These are phyloP conservation scores for Leishmania lainsoni DNA, from an alignment of 208 protist species.

Conservation along the genomic window DNA sequence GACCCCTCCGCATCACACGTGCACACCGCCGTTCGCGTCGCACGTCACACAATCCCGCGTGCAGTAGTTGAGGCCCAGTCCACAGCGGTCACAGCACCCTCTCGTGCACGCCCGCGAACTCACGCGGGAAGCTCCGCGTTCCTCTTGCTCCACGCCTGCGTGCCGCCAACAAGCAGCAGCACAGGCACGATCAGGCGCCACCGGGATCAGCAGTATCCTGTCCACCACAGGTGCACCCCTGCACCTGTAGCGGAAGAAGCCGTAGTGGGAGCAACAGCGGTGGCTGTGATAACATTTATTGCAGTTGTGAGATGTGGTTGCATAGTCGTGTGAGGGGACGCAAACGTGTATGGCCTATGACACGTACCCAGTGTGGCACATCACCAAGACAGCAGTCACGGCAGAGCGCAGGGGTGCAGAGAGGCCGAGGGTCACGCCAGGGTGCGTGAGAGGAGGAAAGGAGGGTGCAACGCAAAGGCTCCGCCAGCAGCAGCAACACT, in stretches of 20 bases:
- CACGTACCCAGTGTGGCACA: background rate
- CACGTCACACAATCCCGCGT: conserved; percentile 25
- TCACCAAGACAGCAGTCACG: background rate
- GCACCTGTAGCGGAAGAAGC: background rate
- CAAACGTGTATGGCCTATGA: background rate
- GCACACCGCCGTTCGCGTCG: conserved; percentile 27
- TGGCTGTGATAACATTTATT: background rate
- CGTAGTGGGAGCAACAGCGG: background rate
- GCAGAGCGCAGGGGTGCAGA: background rate
- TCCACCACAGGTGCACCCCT: background rate
- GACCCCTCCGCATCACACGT: conserved; percentile 15
- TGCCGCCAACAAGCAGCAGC: conserved; percentile 16
- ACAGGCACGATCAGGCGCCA: conserved; percentile 5
- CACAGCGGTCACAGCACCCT: conserved; percentile 18
- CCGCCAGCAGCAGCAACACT: background rate
- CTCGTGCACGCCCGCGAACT: conserved; percentile 22
- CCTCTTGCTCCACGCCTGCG: background rate
- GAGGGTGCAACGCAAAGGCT: background rate
- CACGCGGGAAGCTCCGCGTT: conserved; percentile 28
- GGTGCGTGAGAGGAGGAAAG: background rate
- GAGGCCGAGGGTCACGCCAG: background rate
- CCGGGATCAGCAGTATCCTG: conserved; percentile 1
- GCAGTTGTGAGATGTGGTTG: background rate
- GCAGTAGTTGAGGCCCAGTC: conserved; percentile 31
- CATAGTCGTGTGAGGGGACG: background rate